A percentile compares a stretch with the other conserved stretches of the same genome.
phyloP scores from a whole-genome alignment of 2,329 filamentous ascomycete species.

The Myriosclerotinia scirpicola region DNA sequence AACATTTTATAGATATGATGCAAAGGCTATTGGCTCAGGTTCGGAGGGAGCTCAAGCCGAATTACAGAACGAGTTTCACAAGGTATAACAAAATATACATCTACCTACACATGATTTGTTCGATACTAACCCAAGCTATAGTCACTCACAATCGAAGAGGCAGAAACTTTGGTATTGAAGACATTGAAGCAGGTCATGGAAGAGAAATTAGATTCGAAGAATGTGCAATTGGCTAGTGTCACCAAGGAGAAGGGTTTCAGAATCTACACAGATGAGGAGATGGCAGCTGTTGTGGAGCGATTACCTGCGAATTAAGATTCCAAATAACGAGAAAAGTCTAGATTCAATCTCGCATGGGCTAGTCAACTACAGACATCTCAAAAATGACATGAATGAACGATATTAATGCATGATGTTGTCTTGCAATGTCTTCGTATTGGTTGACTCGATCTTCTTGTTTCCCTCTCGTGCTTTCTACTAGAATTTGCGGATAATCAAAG shows the following conservation, averaged over 20 bases:
- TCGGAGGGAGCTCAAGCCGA: constrained; percentile 97
- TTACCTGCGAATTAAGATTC: constrained; percentile 61
- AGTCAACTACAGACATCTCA: constrained; percentile 18
- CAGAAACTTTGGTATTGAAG: constrained; percentile 93
- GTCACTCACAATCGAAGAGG: constrained; percentile 88
- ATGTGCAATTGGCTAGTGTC: constrained; percentile 95
- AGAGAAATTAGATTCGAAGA: constrained; percentile 98
- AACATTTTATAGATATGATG: constrained; percentile 98
- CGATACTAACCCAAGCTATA: constrained; percentile 39
- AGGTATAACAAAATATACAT: constrained; percentile 48
- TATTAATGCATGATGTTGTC: constrained; percentile 4
- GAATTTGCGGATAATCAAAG: neutral
- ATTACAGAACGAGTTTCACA: constrained; percentile 98
- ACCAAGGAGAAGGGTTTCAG: constrained; percentile 97
- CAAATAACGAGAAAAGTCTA: constrained; percentile 18
- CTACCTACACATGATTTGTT: neutral
- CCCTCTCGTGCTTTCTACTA: neutral
- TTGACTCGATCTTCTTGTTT: neutral
- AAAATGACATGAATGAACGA: constrained; percentile 23
- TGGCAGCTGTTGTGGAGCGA: constrained; percentile 87
- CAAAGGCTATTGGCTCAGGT: constrained; percentile 96
- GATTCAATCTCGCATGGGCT: constrained; percentile 18
- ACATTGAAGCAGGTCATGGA: constrained; percentile 99
- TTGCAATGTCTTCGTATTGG: neutral
- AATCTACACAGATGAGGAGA: constrained; percentile 98